A percentile compares a stretch with the other conserved stretches of the same genome.
These are phyloP conservation scores for Candida labiduridarum DNA, from an alignment of 1,139 yeast species.

Conservation along the genomic window DNA sequence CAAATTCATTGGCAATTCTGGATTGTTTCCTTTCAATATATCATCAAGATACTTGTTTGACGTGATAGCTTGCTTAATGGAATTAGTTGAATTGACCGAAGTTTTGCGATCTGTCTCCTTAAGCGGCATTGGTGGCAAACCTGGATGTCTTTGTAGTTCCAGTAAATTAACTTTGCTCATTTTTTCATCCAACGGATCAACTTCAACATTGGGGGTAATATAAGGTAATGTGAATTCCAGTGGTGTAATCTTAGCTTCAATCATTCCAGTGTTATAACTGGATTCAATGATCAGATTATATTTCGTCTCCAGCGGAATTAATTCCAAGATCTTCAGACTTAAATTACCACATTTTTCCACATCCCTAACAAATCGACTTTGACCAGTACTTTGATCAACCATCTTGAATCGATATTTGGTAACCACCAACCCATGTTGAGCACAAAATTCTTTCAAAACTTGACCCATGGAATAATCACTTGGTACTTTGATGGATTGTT, in stretches of 20 bases:
- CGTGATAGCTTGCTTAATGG: slow-evolving; percentile 11
- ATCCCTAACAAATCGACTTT: slow-evolving; percentile 18
- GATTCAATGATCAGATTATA: slow-evolving; percentile 11
- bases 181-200: slow-evolving; percentile 25
- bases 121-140: slow-evolving; percentile 1
- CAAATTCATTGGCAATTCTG: slow-evolving; percentile 38
- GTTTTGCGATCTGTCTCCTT: slow-evolving; percentile 3
- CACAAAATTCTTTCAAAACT: slow-evolving; percentile 36
- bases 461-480: slow-evolving; percentile 30
- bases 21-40: slow-evolving; percentile 35
- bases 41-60: slow-evolving; percentile 38
- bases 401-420: slow-evolving; percentile 18
- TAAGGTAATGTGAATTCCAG: slow-evolving; percentile 26
- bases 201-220: slow-evolving; percentile 29
- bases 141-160: slow-evolving; percentile 6
- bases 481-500: slow-evolving; percentile 11
- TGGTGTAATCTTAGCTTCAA: slow-evolving; percentile 29
- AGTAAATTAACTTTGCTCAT: slow-evolving; percentile 16
- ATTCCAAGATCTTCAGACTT: slow-evolving; percentile 23
- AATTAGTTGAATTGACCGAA: slow-evolving; percentile 9
- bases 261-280: slow-evolving; percentile 9
- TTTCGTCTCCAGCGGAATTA: slow-evolving; percentile 21
- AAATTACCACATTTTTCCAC: slow-evolving; percentile 26
- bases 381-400: slow-evolving; percentile 12
- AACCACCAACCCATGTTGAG: slow-evolving; percentile 30